Conservation (phyloP, 768 basidiomycete species). For the Russula sp. region DNA sequence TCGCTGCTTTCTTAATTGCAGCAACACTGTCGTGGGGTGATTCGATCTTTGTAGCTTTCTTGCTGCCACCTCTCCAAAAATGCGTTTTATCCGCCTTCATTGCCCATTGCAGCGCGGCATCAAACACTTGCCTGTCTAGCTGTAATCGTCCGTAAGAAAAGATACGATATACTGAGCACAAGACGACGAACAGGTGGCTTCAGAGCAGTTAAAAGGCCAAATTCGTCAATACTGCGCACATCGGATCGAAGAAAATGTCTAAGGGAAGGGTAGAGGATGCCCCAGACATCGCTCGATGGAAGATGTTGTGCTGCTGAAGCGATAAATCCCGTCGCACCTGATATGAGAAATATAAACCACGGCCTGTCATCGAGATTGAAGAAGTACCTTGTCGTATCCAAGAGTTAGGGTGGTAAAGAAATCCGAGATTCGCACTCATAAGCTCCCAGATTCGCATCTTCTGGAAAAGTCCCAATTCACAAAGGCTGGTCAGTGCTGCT, state of each 20-base stretch:
- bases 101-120: constrained; percentile 86
- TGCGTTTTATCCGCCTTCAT: constrained; percentile 74
- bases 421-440: constrained; percentile 82
- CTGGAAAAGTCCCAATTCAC: constrained; percentile 85
- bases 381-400: constrained; percentile 91
- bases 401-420: constrained; percentile 90
- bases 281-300: constrained; percentile 90
- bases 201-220: constrained; percentile 68
- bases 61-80: constrained; percentile 69
- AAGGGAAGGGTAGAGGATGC: constrained; percentile 90
- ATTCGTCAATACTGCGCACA: constrained; percentile 68
- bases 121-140: constrained; percentile 71
- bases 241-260: constrained; percentile 85
- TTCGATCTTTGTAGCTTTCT: constrained; percentile 52
- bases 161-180: neutral
- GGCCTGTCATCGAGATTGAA: neutral
- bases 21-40: constrained; percentile 72
- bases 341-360: constrained; percentile 5
- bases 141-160: constrained; percentile 30
- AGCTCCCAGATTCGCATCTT: constrained; percentile 98
- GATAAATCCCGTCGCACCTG: constrained; percentile 86
- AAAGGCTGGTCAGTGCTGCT: constrained; percentile 81
- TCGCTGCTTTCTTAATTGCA: constrained; percentile 54
- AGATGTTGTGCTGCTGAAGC: constrained; percentile 81
- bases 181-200: constrained; percentile 65